Evolutionary conservation across 768 basidiomycete species (phyloP).

Genomic region (Lentinula aciculospora): DNA sequence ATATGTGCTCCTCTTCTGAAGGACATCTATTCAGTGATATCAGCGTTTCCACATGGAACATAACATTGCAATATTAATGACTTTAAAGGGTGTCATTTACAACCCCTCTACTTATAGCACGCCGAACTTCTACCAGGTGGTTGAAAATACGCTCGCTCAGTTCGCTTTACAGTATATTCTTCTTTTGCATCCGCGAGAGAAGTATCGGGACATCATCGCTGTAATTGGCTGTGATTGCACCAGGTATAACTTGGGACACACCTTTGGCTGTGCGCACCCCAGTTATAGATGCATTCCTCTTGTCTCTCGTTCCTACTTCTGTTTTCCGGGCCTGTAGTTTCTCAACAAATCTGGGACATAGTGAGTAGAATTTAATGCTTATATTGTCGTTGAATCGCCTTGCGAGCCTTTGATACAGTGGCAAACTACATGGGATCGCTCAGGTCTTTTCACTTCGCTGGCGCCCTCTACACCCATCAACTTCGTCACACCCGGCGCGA

Average conservation of each 20-base stretch:
- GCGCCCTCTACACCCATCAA: constrained; percentile 45
- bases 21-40: not conserved
- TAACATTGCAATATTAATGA: not conserved
- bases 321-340: constrained; percentile 21
- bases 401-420: constrained; percentile 30
- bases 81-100: no score
- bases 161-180: no score
- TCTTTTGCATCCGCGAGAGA: not conserved
- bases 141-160: no score
- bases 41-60: not conserved
- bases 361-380: constrained; percentile 23
- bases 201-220: not conserved
- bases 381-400: constrained; percentile 1
- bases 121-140: not conserved
- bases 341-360: constrained; percentile 51
- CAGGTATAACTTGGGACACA: not conserved
- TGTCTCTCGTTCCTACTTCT: constrained; percentile 1
- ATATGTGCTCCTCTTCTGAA: not conserved
- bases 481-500: constrained; percentile 51
- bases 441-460: constrained; percentile 46
- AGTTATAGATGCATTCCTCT: not conserved
- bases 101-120: no score
- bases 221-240: not conserved
- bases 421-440: constrained; percentile 54
- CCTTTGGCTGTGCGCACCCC: not conserved